Conservation (phyloP, 1,139 yeast species). For the Kluyveromyces marxianus region DNA sequence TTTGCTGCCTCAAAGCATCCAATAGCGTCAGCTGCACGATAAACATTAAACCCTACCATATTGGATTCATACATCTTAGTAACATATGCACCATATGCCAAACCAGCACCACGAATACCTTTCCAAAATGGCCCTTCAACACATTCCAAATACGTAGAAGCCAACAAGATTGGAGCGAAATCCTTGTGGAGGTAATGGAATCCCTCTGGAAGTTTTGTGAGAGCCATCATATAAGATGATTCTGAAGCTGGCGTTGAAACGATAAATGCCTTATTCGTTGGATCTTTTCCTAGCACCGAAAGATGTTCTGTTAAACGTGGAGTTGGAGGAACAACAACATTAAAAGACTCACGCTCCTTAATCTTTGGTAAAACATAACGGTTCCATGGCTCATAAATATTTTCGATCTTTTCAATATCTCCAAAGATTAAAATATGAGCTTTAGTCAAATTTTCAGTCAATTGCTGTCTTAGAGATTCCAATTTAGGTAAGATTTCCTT, state of each 20-base stretch:
- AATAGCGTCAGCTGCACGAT: constrained; percentile 78
- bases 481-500: constrained; percentile 43
- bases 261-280: constrained; percentile 52
- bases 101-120: constrained; percentile 90
- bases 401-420: constrained; percentile 38
- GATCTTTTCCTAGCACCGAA: constrained; percentile 49
- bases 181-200: constrained; percentile 60
- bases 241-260: constrained; percentile 81
- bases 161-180: constrained; percentile 61
- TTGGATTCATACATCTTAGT: constrained; percentile 59
- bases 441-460: constrained; percentile 52
- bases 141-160: constrained; percentile 70
- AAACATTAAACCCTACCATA: constrained; percentile 55
- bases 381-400: constrained; percentile 44
- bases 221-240: constrained; percentile 62
- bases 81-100: constrained; percentile 82
- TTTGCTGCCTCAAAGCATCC: constrained; percentile 66
- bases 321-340: constrained; percentile 25
- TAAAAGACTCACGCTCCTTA: not conserved
- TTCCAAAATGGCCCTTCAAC: constrained; percentile 98
- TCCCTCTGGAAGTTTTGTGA: constrained; percentile 49
- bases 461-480: constrained; percentile 45
- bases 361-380: constrained; percentile 26
- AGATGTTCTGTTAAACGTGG: constrained; percentile 52
- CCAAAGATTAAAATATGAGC: constrained; percentile 68